phyloP scores from a whole-genome alignment of 164 flowering plant species.

The Houttuynia cordata region DNA sequence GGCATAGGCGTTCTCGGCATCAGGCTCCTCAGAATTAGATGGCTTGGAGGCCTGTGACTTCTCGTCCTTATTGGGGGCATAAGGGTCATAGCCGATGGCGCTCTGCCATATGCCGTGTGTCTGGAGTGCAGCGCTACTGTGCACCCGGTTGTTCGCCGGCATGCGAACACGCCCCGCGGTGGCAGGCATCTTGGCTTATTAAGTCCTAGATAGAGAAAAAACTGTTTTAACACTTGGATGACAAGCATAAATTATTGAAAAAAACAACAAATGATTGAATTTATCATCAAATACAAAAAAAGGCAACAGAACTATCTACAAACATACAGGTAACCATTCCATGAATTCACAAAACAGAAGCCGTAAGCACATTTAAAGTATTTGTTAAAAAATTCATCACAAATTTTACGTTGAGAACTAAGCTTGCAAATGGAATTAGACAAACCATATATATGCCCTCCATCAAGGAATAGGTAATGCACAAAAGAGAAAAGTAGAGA shows the following conservation, averaged over 20 bases:
- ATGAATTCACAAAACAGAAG: no score
- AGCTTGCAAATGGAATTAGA: no score
- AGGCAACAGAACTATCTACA: no score
- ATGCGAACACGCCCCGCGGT: slow-evolving; percentile 99
- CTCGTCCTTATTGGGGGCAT: slow-evolving; percentile 89
- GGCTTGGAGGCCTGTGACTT: slow-evolving; percentile 8
- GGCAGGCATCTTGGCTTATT: slow-evolving; percentile 69
- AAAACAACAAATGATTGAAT: neutral
- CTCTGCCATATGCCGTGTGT: slow-evolving; percentile 99
- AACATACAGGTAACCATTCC: no score
- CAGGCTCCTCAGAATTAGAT: slow-evolving; percentile 33
- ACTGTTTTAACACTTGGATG: neutral
- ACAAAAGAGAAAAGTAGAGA: no score
- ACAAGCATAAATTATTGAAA: neutral
- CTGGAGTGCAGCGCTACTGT: slow-evolving; percentile 96
- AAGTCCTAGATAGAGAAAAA: neutral
- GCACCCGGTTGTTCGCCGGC: slow-evolving; percentile 99
- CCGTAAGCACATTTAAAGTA: no score
- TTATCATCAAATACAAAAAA: neutral
- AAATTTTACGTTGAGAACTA: slow-evolving; percentile 35
- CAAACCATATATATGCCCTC: no score
- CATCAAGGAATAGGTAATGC: no score
- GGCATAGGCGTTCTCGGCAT: slow-evolving; percentile 68
- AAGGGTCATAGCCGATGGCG: slow-evolving; percentile 91
- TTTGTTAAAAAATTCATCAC: no score